These are phyloP conservation scores for Rhypophila decipiens DNA, from an alignment of 495 filamentous ascomycete species.

Conservation along the genomic window DNA sequence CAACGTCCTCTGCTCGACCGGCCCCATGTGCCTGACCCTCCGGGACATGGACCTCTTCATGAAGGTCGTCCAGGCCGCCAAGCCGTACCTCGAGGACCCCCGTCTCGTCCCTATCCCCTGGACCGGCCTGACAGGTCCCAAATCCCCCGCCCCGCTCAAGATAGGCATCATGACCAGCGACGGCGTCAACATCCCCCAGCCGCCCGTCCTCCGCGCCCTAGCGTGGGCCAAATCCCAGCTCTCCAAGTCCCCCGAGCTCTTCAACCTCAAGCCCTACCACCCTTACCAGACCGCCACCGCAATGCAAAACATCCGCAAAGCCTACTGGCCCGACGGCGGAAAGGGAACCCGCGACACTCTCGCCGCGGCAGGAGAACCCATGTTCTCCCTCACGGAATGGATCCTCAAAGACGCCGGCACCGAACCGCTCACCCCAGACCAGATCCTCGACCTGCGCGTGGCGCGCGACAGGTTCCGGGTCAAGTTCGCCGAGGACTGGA, in stretches of 20 bases:
- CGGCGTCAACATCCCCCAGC: constrained; percentile 63
- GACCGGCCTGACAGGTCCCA: constrained; percentile 26
- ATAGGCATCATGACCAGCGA: constrained; percentile 66
- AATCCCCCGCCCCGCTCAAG: constrained; percentile 42
- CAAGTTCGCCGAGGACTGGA: constrained; percentile 56
- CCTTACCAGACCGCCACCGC: constrained; percentile 56
- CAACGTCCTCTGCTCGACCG: constrained; percentile 32
- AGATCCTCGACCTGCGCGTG: constrained; percentile 10
- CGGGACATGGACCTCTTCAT: constrained; percentile 62
- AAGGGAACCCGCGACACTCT: constrained; percentile 42
- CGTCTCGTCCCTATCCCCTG: constrained; percentile 54
- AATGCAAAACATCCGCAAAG: constrained; percentile 50
- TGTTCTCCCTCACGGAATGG: constrained; percentile 40
- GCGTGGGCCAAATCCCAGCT: constrained; percentile 35
- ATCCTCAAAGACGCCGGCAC: constrained; percentile 40
- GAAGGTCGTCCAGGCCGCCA: constrained; percentile 47
- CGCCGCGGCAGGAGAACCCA: constrained; percentile 51
- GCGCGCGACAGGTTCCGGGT: constrained; percentile 52
- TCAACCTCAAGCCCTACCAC: constrained; percentile 37
- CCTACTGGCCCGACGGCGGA: constrained; percentile 53
- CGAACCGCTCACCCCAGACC: constrained; percentile 14
- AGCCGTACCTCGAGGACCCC: constrained; percentile 59
- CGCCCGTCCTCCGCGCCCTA: constrained; percentile 53
- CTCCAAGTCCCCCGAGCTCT: constrained; percentile 48
- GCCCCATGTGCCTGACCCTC: constrained; percentile 56